phyloP scores from a whole-genome alignment of 805 yeast species.

The Kazachstania taianensis region DNA sequence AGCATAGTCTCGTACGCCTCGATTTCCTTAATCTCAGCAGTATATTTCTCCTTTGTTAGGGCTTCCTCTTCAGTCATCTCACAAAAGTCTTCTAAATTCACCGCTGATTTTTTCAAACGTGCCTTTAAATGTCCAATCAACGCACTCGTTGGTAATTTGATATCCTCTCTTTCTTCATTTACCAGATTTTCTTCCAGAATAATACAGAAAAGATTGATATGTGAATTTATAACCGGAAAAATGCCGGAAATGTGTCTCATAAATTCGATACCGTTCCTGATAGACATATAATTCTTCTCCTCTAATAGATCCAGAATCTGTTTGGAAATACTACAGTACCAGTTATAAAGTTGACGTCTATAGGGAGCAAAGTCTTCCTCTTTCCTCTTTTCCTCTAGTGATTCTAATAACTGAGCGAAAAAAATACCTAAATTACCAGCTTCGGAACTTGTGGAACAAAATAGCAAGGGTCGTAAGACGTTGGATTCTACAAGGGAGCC shows the following conservation, averaged over 20 bases:
- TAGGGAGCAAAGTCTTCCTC: constrained; percentile 26
- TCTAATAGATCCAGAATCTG: constrained; percentile 15
- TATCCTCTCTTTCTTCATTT: constrained; percentile 64
- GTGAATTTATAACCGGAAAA: constrained; percentile 61
- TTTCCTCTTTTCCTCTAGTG: constrained; percentile 38
- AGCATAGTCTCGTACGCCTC: constrained; percentile 10
- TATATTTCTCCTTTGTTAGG: constrained; percentile 4
- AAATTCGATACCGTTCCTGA: constrained; percentile 71
- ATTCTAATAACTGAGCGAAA: constrained; percentile 42
- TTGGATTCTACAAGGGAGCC: constrained; percentile 39
- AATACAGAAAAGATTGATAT: constrained; percentile 43
- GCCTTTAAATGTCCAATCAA: constrained; percentile 56
- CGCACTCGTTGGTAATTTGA: constrained; percentile 67
- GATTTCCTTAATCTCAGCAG: constrained; percentile 17
- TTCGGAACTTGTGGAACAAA: constrained; percentile 63
- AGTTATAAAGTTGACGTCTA: constrained; percentile 36
- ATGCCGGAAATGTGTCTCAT: constrained; percentile 53
- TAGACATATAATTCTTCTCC: constrained; percentile 55
- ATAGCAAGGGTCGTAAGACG: constrained; percentile 48
- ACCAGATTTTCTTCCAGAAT: constrained; percentile 39
- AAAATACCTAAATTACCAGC: constrained; percentile 78
- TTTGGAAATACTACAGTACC: constrained; percentile 43
- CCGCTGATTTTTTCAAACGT: constrained; percentile 37
- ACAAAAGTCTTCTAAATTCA: constrained; percentile 48
- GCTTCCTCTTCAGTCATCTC: constrained; percentile 27